These are phyloP conservation scores for Plasmodium relictum DNA, from an alignment of 169 alveolate genomes.

Conservation along the genomic window DNA sequence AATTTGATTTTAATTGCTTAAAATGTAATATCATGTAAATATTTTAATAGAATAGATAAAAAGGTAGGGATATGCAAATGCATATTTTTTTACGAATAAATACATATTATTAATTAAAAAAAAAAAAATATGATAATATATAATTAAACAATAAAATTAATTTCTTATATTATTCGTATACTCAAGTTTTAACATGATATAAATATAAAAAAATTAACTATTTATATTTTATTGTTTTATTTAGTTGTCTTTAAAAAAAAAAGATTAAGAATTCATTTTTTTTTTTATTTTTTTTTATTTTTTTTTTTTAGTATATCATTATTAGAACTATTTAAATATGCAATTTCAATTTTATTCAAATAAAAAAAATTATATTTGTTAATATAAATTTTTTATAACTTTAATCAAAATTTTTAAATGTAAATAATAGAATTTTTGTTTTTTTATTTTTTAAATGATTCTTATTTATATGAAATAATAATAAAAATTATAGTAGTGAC, in stretches of 20 bases:
- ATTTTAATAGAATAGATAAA: neutral
- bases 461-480: too few relatives aligned
- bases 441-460: neutral
- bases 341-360: neutral
- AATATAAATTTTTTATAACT: neutral
- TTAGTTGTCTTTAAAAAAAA: neutral
- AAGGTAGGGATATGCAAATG: conserved; percentile 19
- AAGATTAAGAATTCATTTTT: neutral
- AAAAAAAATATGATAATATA: too few relatives aligned
- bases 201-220: neutral
- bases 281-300: conserved; percentile 13
- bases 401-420: neutral
- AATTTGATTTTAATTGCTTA: conserved; percentile 64
- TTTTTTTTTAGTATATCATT: neutral
- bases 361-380: neutral
- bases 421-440: neutral
- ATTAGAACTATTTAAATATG: neutral
- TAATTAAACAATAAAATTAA: too few relatives aligned
- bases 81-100: neutral
- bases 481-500: too few relatives aligned
- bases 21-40: conserved; percentile 64
- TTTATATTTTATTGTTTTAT: conserved; percentile 28
- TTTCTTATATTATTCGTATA: too few relatives aligned
- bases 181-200: too few relatives aligned
- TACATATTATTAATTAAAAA: too few relatives aligned